phyloP scores from a whole-genome alignment of 768 basidiomycete genomes.

The Boletus barrowsii region DNA sequence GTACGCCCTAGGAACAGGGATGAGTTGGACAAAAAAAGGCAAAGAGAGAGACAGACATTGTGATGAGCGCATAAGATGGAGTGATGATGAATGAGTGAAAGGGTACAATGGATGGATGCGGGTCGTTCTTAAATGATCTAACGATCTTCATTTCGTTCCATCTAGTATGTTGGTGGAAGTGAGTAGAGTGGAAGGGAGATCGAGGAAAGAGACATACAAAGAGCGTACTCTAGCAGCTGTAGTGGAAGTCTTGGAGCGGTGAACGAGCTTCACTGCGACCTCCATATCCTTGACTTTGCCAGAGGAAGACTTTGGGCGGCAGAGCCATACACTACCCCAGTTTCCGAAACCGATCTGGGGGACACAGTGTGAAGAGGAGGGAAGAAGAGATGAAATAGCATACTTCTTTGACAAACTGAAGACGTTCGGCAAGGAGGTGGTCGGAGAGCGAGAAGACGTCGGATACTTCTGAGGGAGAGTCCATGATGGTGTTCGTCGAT shows the following conservation, averaged over 20 bases:
- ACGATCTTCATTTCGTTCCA: constrained; percentile 99
- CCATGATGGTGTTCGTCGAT: constrained; percentile 18
- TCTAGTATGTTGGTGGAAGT: constrained; percentile 36
- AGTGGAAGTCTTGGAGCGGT: constrained; percentile 74
- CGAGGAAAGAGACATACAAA: constrained; percentile 48
- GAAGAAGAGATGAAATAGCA: constrained; percentile 2
- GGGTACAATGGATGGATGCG: constrained; percentile 88
- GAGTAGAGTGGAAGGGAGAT: not conserved
- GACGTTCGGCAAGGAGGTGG: constrained; percentile 62
- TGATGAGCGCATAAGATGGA: constrained; percentile 84
- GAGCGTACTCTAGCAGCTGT: constrained; percentile 88
- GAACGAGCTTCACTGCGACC: constrained; percentile 92
- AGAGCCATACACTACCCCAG: constrained; percentile 91
- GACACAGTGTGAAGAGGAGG: constrained; percentile 2
- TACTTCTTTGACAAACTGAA: constrained; percentile 77
- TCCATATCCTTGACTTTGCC: constrained; percentile 46
- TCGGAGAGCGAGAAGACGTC: constrained; percentile 78
- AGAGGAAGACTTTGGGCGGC: constrained; percentile 52
- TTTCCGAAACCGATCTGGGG: constrained; percentile 85
- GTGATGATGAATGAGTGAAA: constrained; percentile 95
- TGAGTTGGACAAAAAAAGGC: constrained; percentile 5
- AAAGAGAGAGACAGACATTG: constrained; percentile 61
- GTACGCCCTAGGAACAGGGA: constrained; percentile 59
- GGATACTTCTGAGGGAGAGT: constrained; percentile 25
- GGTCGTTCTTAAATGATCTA: constrained; percentile 74